Percentiles rank a stretch among this genome's conserved stretches.
These are phyloP conservation scores for Mortierella sp. DNA, from an alignment of 371 early-diverging fungal species.

Conservation along the genomic window DNA sequence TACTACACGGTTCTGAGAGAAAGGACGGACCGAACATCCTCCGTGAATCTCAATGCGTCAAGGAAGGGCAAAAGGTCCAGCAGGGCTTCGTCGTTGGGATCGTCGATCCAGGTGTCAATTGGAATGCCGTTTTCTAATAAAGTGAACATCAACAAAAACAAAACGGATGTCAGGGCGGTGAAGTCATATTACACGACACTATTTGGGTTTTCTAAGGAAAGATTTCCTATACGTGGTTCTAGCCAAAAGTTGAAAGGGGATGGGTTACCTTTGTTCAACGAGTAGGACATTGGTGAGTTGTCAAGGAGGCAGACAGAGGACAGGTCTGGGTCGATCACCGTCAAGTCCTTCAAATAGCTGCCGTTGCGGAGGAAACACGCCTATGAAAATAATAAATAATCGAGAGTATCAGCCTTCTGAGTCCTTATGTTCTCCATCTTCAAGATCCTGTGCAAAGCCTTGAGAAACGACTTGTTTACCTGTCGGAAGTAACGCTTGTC, in stretches of 20 bases:
- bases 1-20: slow-evolving; percentile 54
- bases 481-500: slow-evolving; percentile 89
- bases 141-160: slow-evolving; percentile 10
- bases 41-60: slow-evolving; percentile 87
- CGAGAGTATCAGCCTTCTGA: neutral
- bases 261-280: slow-evolving; percentile 81
- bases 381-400: slow-evolving; percentile 46
- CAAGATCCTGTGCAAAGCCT: too few relatives aligned
- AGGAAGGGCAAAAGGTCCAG: slow-evolving; percentile 89
- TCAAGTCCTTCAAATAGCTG: slow-evolving; percentile 92
- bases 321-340: slow-evolving; percentile 86
- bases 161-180: neutral
- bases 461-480: slow-evolving; percentile 57
- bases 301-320: slow-evolving; percentile 93
- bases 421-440: neutral
- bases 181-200: neutral
- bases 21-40: slow-evolving; percentile 80
- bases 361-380: slow-evolving; percentile 83
- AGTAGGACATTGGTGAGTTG: slow-evolving; percentile 91
- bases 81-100: slow-evolving; percentile 86
- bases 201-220: neutral
- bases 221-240: neutral
- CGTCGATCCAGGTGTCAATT: slow-evolving; percentile 86
- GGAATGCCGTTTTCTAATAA: slow-evolving; percentile 88
- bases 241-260: neutral